A percentile compares a stretch with the other conserved stretches of the same genome.
phyloP scores from a whole-genome alignment of 1,284 basidiomycete species.

The Kalmanozyma brasiliensis region DNA sequence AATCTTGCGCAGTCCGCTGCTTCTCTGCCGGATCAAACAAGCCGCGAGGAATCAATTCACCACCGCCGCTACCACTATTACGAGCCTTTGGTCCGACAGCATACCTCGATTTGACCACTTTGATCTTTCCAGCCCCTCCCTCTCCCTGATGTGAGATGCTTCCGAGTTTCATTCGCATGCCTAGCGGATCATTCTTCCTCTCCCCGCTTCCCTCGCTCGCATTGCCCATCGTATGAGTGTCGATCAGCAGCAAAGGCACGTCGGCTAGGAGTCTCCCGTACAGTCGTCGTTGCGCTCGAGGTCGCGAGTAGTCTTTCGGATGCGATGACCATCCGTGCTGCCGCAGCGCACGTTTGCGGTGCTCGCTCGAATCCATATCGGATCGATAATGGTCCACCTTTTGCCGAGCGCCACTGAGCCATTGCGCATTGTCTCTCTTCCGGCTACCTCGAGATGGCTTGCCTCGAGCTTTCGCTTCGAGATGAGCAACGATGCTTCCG shows the following conservation, averaged over 20 bases:
- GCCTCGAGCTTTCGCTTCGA: conserved; percentile 11
- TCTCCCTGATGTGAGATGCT: not conserved
- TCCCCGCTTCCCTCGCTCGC: not conserved
- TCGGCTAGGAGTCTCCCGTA: conserved; percentile 22
- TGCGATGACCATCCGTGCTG: conserved; percentile 31
- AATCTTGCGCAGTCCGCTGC: not conserved
- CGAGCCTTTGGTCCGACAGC: conserved; percentile 8
- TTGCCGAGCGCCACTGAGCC: not conserved
- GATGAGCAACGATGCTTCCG: not conserved
- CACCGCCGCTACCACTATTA: not conserved
- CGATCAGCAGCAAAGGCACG: conserved; percentile 10
- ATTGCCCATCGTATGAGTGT: not conserved
- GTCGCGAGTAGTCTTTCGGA: conserved; percentile 15
- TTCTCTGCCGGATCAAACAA: not conserved
- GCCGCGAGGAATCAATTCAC: not conserved
- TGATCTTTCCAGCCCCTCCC: not conserved
- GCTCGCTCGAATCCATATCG: not conserved
- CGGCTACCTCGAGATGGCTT: too few relatives aligned
- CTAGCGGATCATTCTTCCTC: conserved; percentile 22
- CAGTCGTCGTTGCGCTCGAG: conserved; percentile 17
- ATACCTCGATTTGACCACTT: conserved; percentile 14
- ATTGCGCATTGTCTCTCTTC: not conserved
- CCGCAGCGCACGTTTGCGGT: conserved; percentile 8
- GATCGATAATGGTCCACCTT: conserved; percentile 8
- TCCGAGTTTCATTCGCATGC: conserved; percentile 5